Evolutionary conservation across 2,329 filamentous ascomycete genomes (phyloP), one percentile per base, ranked within the genome.

Genomic region (Aspergillus neoniger): DNA sequence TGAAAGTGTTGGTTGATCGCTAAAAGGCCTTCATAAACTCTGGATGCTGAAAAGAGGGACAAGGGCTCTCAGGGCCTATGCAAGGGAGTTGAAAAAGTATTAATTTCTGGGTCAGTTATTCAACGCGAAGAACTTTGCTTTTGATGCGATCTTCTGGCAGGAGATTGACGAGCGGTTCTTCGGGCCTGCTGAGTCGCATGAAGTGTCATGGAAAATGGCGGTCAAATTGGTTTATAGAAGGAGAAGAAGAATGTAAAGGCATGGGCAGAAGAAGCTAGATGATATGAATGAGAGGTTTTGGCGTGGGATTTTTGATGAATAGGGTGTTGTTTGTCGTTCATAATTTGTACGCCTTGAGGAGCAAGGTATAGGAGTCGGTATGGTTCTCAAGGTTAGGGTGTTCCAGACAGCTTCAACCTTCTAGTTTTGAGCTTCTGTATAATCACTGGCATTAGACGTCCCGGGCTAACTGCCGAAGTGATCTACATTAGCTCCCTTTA

Each of bases 51-150:
- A 51, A 39, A 8, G 53, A 61, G 9, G 21, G 23, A 0, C 64
- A 69, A 36, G 28, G 63, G 5, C 67, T 70, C 6, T 67, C 65
- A 14, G 55, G 57, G 6, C 61, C 54, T n/a, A 64, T 66, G 59
- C 47, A 25, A 49, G 23, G 62, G 2, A 68, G 63, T 3, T 64
- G 57, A 59, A 17, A 52, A 4, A 52, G 30, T 44, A 55, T 58
- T 7, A 50, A 57, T n/a, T 59, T 64, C 15, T 62, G 58, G 59
- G 17, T 64, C 23, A 51, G 32, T 9, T 61, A 64, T 56, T 59
- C 55, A 4, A 57, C 43, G 14, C 21, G 52, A n/a, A 53, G 14
- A 63, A 43, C 21, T 64, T 60, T 9, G 60, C 55, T 0, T 65
- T 63, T 36, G 57, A 65, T 55, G 32, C 50, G 14, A 55, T 60